These are phyloP conservation scores for Thelephora terrestris DNA, from an alignment of 1,284 basidiomycete genomes.

Conservation along the genomic window DNA sequence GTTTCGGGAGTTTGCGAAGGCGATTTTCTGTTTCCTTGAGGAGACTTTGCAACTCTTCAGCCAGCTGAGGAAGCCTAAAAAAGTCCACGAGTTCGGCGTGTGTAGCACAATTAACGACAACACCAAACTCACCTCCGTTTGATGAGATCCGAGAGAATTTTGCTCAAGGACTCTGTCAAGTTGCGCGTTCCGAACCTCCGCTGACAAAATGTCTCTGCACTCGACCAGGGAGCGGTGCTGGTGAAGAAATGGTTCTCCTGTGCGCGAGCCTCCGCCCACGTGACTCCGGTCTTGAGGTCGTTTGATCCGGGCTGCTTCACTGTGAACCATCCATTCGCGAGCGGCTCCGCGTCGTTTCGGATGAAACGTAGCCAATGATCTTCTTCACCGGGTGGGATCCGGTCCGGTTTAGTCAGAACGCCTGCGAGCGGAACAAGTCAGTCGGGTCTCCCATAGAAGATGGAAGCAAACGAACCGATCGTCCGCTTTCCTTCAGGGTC, in stretches of 20 bases:
- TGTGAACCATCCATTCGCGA: constrained; percentile 59
- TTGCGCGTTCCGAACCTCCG: constrained; percentile 43
- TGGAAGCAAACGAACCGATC: constrained; percentile 37
- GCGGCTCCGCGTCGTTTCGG: constrained; percentile 41
- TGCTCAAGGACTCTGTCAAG: constrained; percentile 32
- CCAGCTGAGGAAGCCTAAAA: constrained; percentile 47
- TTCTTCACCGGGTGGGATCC: constrained; percentile 52
- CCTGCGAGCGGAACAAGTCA: constrained; percentile 35
- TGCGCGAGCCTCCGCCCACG: constrained; percentile 47
- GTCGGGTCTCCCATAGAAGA: background rate
- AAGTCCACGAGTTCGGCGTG: background rate
- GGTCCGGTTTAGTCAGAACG: constrained; percentile 70
- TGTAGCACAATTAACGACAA: background rate
- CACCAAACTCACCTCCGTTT: constrained; percentile 14
- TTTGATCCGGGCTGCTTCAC: constrained; percentile 61
- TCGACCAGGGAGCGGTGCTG: constrained; percentile 43
- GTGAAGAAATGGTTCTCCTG: constrained; percentile 64
- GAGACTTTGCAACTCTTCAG: constrained; percentile 32
- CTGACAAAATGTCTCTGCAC: constrained; percentile 37
- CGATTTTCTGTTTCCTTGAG: constrained; percentile 27
- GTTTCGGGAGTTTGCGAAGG: constrained; percentile 32
- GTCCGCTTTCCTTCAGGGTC: constrained; percentile 55
- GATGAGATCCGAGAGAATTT: constrained; percentile 25
- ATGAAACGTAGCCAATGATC: constrained; percentile 47
- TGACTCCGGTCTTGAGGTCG: constrained; percentile 42